A percentile compares a stretch with the other conserved stretches of the same genome.
Evolutionary conservation across 331 rosid species (phyloP).

Genomic region (Cydonia oblonga): DNA sequence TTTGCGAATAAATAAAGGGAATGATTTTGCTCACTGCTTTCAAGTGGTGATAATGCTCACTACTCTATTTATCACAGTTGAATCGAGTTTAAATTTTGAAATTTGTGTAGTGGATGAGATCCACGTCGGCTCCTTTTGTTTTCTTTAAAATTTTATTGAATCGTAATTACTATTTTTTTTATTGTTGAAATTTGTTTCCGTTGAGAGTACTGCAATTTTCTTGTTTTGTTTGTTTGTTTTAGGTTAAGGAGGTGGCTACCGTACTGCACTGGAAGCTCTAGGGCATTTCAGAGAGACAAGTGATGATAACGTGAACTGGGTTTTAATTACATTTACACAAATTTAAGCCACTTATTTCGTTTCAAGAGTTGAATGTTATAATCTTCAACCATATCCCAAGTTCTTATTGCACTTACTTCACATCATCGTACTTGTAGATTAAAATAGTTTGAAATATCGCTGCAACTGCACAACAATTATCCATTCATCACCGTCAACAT

Average conservation of each 20-base stretch:
- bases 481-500: too few relatives aligned
- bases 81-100: too few relatives aligned
- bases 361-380: not conserved
- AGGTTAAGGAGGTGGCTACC: conserved; percentile 61
- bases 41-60: too few relatives aligned
- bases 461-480: not conserved
- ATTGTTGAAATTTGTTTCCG: not conserved
- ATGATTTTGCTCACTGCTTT: too few relatives aligned
- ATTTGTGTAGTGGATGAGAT: not conserved
- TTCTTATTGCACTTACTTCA: not conserved
- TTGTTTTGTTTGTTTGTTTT: conserved; percentile 27
- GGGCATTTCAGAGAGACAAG: not conserved
- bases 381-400: not conserved
- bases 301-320: conserved; percentile 17
- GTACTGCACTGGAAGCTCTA: conserved; percentile 96
- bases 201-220: conserved; percentile 28
- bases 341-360: not conserved
- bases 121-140: conserved; percentile 4
- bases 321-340: conserved; percentile 9
- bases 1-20: not conserved
- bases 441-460: too few relatives aligned
- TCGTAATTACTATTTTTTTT: not conserved
- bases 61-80: too few relatives aligned
- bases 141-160: not conserved
- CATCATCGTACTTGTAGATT: not conserved